Conservation (phyloP, 2,329 filamentous ascomycete genomes). For the Catunica adiposa region DNA sequence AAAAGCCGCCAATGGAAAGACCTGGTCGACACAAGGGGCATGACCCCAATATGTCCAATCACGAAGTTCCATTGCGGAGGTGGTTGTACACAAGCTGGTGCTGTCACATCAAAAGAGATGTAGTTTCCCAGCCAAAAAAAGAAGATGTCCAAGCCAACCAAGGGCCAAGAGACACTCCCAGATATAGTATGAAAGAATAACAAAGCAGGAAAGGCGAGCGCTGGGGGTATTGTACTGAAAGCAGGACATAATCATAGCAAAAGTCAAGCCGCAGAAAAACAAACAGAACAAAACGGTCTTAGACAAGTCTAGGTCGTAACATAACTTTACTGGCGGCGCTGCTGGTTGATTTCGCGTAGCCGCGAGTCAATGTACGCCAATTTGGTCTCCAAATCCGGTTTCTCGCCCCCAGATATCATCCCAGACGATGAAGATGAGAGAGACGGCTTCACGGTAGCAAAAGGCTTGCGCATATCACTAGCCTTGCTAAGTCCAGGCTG, state of each 20-base stretch:
- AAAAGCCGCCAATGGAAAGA: too few relatives aligned
- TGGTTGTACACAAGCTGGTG: background rate
- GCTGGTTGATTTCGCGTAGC: slow-evolving; percentile 36
- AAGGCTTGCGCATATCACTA: slow-evolving; percentile 29
- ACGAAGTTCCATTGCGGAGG: background rate
- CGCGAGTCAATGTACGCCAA: slow-evolving; percentile 43
- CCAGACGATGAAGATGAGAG: background rate
- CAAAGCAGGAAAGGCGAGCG: background rate
- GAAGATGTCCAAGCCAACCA: background rate
- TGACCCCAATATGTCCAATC: background rate
- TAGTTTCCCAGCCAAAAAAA: background rate
- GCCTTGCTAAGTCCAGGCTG: slow-evolving; percentile 25
- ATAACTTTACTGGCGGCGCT: slow-evolving; percentile 27
- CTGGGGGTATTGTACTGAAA: background rate
- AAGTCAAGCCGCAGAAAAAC: slow-evolving; percentile 1
- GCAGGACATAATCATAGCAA: background rate
- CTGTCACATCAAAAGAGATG: background rate
- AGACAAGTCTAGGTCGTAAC: too few relatives aligned
- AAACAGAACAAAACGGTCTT: background rate
- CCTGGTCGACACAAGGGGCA: background rate
- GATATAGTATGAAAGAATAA: background rate
- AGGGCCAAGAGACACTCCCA: background rate
- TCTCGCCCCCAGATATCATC: slow-evolving; percentile 20
- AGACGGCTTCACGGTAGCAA: slow-evolving; percentile 31
- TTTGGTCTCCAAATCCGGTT: slow-evolving; percentile 32